These are phyloP conservation scores for Ophiostoma piceae DNA, from an alignment of 2,329 filamentous ascomycete genomes.

Conservation along the genomic window DNA sequence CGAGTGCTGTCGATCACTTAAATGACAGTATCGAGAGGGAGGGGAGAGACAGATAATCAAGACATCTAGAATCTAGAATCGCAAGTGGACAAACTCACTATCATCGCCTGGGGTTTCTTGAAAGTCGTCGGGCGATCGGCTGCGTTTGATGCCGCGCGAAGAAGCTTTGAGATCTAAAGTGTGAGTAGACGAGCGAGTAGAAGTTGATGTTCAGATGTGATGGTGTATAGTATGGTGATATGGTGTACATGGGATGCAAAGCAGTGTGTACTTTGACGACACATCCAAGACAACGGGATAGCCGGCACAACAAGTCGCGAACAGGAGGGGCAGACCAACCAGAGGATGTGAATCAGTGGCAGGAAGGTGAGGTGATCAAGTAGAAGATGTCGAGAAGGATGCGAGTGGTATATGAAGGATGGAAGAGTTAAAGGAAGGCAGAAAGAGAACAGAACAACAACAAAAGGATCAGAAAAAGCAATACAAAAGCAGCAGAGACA, in stretches of 20 bases:
- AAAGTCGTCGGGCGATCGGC: constrained; percentile 66
- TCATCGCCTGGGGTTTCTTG: constrained; percentile 62
- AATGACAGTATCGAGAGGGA: constrained; percentile 16
- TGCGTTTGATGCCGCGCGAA: constrained; percentile 68
- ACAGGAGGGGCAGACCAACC: constrained; percentile 4
- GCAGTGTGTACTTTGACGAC: not conserved
- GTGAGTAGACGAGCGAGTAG: constrained; percentile 14
- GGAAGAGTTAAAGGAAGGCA: not conserved
- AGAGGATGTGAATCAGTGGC: constrained; percentile 1
- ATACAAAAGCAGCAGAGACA: not conserved
- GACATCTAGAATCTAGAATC: not conserved
- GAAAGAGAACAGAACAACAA: not conserved
- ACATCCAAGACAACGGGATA: constrained; percentile 11
- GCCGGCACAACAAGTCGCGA: not conserved
- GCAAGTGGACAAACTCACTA: constrained; percentile 55
- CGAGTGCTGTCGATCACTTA: not conserved
- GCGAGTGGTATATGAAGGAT: not conserved
- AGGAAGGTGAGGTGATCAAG: not conserved
- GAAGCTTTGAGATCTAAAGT: constrained; percentile 29
- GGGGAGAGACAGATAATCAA: constrained; percentile 15
- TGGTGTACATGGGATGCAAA: not conserved
- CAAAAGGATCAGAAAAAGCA: not conserved
- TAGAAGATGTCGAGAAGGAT: not conserved
- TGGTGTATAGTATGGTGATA: not conserved
- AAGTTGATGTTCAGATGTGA: not conserved